Percentiles rank a stretch among this genome's conserved stretches.
These are phyloP conservation scores for Anisodus tanguticus DNA, from an alignment of 257 asterid genomes.

Conservation along the genomic window DNA sequence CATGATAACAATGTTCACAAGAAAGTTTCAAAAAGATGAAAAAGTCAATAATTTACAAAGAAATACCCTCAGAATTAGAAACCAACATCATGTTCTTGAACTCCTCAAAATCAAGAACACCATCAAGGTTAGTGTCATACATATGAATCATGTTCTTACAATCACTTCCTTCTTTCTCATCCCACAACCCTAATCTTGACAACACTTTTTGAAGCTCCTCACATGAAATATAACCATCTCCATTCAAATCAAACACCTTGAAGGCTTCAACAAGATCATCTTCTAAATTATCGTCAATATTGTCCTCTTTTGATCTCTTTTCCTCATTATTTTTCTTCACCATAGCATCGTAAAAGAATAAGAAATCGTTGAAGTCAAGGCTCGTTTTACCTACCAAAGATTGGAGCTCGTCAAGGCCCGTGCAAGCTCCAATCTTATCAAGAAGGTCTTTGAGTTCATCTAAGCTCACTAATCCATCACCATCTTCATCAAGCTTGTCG, in stretches of 20 bases:
- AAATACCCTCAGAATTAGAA: constrained; percentile 13
- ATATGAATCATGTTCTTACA: constrained; percentile 49
- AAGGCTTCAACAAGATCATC: constrained; percentile 40
- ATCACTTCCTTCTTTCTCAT: constrained; percentile 39
- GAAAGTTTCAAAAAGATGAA: constrained; percentile 22
- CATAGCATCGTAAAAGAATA: constrained; percentile 35
- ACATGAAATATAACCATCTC: constrained; percentile 43
- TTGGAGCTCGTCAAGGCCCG: constrained; percentile 38
- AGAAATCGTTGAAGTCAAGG: constrained; percentile 42
- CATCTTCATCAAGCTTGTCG: constrained; percentile 38
- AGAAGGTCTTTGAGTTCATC: constrained; percentile 37
- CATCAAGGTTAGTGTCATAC: constrained; percentile 62
- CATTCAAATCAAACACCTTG: constrained; percentile 42
- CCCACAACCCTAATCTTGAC: constrained; percentile 45
- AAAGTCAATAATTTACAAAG: constrained; percentile 15
- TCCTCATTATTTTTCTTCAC: constrained; percentile 31
- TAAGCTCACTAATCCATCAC: constrained; percentile 43
- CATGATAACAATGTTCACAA: background rate
- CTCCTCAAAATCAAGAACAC: constrained; percentile 65
- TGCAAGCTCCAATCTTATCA: constrained; percentile 33
- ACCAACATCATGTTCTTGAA: constrained; percentile 64
- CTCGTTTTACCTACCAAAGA: constrained; percentile 32
- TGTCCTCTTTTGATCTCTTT: background rate
- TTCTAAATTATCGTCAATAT: background rate
- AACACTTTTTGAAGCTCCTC: constrained; percentile 44